Evolutionary conservation across 257 asterid genomes (phyloP).

Genomic region (Nicotiana otophora): DNA sequence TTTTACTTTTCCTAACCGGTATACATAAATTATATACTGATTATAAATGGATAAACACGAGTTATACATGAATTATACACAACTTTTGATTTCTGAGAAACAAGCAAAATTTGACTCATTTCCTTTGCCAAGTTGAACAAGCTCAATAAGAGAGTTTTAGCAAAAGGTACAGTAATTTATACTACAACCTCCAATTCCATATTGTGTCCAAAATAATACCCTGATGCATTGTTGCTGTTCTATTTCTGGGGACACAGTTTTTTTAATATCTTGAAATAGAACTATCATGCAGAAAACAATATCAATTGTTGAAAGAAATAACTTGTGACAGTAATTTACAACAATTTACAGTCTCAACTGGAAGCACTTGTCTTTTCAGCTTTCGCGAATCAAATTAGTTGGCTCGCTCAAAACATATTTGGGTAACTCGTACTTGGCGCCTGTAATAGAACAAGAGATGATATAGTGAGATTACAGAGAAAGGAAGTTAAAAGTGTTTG

Average conservation of each 20-base stretch:
- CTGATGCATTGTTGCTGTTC: not conserved
- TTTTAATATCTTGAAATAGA: not conserved
- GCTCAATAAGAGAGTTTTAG: not conserved
- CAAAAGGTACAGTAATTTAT: not conserved
- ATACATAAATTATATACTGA: no score
- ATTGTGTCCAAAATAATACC: not conserved
- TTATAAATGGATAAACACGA: no score
- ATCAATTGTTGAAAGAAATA: not conserved
- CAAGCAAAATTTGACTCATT: not conserved
- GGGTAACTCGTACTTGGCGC: slow-evolving; percentile 74
- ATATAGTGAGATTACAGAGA: not conserved
- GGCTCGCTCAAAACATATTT: slow-evolving; percentile 80
- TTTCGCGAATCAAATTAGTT: slow-evolving; percentile 54
- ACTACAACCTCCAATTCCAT: not conserved
- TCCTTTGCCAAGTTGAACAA: not conserved
- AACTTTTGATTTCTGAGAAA: not conserved
- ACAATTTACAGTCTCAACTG: slow-evolving; percentile 5
- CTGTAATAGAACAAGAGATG: slow-evolving; percentile 27
- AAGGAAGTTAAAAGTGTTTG: not conserved
- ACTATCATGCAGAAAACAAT: not conserved
- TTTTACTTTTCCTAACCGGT: no score
- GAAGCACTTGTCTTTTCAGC: not conserved
- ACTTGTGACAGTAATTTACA: not conserved
- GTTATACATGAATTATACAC: no score
- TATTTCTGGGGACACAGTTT: not conserved